phyloP scores from a whole-genome alignment of 2,329 filamentous ascomycete species.

The Ilyonectria mors-panacis region DNA sequence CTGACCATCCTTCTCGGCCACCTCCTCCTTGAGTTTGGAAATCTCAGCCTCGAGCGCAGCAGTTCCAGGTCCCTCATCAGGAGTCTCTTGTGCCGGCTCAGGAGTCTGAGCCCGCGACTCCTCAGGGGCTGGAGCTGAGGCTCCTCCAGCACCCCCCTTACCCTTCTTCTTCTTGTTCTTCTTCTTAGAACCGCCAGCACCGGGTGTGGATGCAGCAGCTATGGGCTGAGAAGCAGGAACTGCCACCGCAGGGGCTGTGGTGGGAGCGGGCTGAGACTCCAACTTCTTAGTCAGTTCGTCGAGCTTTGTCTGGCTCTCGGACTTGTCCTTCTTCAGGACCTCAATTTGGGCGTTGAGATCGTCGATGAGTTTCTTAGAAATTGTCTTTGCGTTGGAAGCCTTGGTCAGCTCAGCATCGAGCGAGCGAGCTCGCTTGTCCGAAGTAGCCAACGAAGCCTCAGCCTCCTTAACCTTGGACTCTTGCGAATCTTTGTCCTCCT shows the following conservation, averaged over 20 bases:
- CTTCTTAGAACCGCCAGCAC: conserved; percentile 55
- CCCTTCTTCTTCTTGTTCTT: conserved; percentile 96
- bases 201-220: conserved; percentile 33
- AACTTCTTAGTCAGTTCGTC: conserved; percentile 62
- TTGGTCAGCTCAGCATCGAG: conserved; percentile 60
- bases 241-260: conserved; percentile 37
- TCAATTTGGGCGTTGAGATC: conserved; percentile 57
- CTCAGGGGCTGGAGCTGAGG: conserved; percentile 51
- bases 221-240: conserved; percentile 45
- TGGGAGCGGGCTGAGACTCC: conserved; percentile 44
- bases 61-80: conserved; percentile 48
- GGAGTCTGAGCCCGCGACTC: conserved; percentile 56
- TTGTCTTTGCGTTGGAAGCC: conserved; percentile 55
- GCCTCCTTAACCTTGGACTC: conserved; percentile 55
- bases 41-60: conserved; percentile 65
- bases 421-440: conserved; percentile 53
- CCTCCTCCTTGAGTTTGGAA: conserved; percentile 64
- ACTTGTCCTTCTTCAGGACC: conserved; percentile 52
- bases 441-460: conserved; percentile 53
- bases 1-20: conserved; percentile 77
- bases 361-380: conserved; percentile 60
- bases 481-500: conserved; percentile 54
- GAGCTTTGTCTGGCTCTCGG: conserved; percentile 52
- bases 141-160: conserved; percentile 73
- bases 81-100: conserved; percentile 53